Conservation (phyloP, 2,329 filamentous ascomycete species). For the Paecilomyces niveus region DNA sequence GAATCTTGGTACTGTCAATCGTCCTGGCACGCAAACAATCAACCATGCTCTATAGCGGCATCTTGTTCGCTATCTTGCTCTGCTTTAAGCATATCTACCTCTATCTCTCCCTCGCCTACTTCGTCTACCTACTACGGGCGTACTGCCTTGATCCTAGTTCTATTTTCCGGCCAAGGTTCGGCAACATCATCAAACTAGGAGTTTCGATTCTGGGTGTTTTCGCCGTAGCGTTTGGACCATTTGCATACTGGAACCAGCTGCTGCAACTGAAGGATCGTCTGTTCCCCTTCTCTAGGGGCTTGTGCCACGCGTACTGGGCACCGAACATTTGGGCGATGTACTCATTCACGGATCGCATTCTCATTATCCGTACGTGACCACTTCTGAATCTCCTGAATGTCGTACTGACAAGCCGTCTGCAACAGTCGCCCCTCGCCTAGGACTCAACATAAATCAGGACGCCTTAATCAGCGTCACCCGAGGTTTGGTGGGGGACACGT, state of each 20-base stretch:
- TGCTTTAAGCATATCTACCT: conserved; percentile 99
- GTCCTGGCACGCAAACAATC: conserved; percentile 71
- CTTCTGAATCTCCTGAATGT: background rate
- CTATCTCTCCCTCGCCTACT: conserved; percentile 92
- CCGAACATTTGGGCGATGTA: conserved; percentile 97
- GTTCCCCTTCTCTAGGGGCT: conserved; percentile 86
- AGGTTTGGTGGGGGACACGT: conserved; percentile 85
- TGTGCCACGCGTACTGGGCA: conserved; percentile 98
- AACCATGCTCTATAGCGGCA: conserved; percentile 68
- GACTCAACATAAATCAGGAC: conserved; percentile 62
- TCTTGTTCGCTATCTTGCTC: conserved; percentile 75
- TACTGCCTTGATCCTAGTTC: conserved; percentile 80
- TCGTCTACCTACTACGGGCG: conserved; percentile 79
- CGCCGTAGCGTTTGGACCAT: conserved; percentile 80
- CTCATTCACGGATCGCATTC: conserved; percentile 75
- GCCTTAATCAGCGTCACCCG: conserved; percentile 85
- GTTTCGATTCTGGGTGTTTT: conserved; percentile 64
- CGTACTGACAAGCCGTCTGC: conserved; percentile 23
- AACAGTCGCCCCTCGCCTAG: conserved; percentile 72
- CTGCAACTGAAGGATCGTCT: conserved; percentile 75
- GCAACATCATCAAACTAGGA: conserved; percentile 79
- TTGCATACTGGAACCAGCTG: conserved; percentile 72
- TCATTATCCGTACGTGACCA: conserved; percentile 66
- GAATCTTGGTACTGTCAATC: conserved; percentile 77
- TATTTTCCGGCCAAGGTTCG: conserved; percentile 66